These are phyloP conservation scores for Claviceps maximensis DNA, from an alignment of 2,329 filamentous ascomycete genomes.

Conservation along the genomic window DNA sequence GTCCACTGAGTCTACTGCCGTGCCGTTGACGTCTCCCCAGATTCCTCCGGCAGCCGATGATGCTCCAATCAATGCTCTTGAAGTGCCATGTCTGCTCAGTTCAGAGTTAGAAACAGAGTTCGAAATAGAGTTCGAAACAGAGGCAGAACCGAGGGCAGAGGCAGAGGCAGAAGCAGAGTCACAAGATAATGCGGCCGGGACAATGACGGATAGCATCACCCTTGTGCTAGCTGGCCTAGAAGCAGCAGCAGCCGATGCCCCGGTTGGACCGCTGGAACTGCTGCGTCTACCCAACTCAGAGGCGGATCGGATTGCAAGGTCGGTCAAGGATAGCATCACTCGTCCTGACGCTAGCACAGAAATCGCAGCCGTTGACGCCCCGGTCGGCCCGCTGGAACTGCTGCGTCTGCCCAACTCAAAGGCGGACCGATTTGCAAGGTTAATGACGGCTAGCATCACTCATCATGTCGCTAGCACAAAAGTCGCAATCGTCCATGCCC, in stretches of 20 bases:
- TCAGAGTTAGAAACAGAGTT: too few relatives aligned
- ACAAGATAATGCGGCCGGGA: background rate
- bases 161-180: conserved; percentile 3
- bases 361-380: too few relatives aligned
- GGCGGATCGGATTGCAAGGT: background rate
- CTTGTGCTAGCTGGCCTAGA: too few relatives aligned
- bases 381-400: background rate
- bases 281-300: background rate
- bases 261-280: background rate
- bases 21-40: background rate
- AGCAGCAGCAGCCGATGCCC: background rate
- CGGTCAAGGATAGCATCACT: background rate
- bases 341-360: background rate
- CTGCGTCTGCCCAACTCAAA: background rate
- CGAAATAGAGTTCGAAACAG: too few relatives aligned
- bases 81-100: background rate
- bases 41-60: background rate
- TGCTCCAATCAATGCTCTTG: background rate
- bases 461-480: background rate
- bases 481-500: background rate
- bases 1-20: conserved; percentile 7
- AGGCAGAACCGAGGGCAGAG: background rate
- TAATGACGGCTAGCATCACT: background rate
- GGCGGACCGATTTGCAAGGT: background rate
- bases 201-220: background rate